Conservation (phyloP, 106 monocot genomes). For the Allium sativum region DNA sequence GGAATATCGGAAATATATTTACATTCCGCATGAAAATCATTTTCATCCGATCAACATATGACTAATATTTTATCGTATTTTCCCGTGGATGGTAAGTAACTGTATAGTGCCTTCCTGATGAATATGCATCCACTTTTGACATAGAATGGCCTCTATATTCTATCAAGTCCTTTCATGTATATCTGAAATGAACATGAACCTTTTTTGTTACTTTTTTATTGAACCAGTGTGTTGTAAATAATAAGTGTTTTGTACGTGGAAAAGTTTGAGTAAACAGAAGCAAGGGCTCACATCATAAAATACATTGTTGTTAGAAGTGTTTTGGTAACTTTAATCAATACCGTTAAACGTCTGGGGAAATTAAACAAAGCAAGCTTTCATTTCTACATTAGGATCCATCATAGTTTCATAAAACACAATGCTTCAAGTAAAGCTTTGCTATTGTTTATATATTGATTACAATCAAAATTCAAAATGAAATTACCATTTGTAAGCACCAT, state of each 20-base stretch:
- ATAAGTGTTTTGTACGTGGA: neutral
- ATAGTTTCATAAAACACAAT: slow-evolving; percentile 98
- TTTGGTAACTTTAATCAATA: slow-evolving; percentile 79
- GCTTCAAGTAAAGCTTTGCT: slow-evolving; percentile 91
- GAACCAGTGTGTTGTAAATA: neutral
- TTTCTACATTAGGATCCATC: slow-evolving; percentile 78
- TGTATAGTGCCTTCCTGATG: slow-evolving; percentile 6
- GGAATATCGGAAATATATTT: slow-evolving; percentile 1
- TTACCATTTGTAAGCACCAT: slow-evolving; percentile 83
- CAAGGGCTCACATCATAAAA: slow-evolving; percentile 76
- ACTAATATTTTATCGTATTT: neutral
- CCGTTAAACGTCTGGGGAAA: slow-evolving; percentile 96
- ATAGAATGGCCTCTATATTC: slow-evolving; percentile 5
- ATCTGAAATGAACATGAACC: neutral
- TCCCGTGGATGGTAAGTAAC: slow-evolving; percentile 4
- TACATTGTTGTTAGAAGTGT: slow-evolving; percentile 79
- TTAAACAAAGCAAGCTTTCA: slow-evolving; percentile 73
- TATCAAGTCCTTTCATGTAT: slow-evolving; percentile 11
- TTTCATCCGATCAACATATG: neutral
- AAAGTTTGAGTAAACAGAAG: neutral
- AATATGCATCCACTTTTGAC: slow-evolving; percentile 1
- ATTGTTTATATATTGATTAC: slow-evolving; percentile 91
- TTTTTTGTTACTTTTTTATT: neutral
- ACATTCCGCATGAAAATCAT: neutral
- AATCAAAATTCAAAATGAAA: slow-evolving; percentile 89